Evolutionary conservation across 2,329 filamentous ascomycete species (phyloP), one percentile per base, ranked within the genome.

Genomic region (Alternaria panax): DNA sequence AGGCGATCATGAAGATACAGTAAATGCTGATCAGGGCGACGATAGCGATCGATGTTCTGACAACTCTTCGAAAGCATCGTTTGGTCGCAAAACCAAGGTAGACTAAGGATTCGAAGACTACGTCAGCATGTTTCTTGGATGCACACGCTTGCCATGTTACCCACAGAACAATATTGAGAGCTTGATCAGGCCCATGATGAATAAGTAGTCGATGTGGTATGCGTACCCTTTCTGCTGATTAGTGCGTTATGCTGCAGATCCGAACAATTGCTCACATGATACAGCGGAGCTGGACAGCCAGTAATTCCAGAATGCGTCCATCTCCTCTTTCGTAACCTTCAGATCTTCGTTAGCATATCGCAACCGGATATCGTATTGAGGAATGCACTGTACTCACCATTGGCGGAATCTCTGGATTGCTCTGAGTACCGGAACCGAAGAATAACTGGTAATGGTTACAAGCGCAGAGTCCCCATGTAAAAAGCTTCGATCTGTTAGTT

Each of bases 361-460:
- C 36, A 16, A 16, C 14, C 14, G 8, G 6, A 52, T 12, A 22
- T 32, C 11, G 12, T 3, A 48, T 25, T 8, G 11, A 20, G 12
- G 4, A 32, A 30, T 18, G 18, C 18, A 38, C 32, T 24, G 4
- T 48, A 3, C 30, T 25, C 11, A 62, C 58, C 12, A 51, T 40
- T 53, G 38, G 20, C 22, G 36, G 20, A 36, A 11, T 24, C 8
- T 20, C 43, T 34, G 55, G 41, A 20, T 18, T 20, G 20, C 5
- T 22, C 25, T 59, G 63, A 22, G 60, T 38, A 12, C 71, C 73
- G 20, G 69, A 63, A 14, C 72, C 70, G 43, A 62, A 73, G 1
- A 58, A n/a, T 0, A 73, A 22, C 47, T 75, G 73, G 42, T 64
- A 75, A 45, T 69, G 59, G 41, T 74, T 75, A 51, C 68, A 66